These are phyloP conservation scores for Bruguiera hainesii DNA, from an alignment of 441 rosid species.

Conservation along the genomic window DNA sequence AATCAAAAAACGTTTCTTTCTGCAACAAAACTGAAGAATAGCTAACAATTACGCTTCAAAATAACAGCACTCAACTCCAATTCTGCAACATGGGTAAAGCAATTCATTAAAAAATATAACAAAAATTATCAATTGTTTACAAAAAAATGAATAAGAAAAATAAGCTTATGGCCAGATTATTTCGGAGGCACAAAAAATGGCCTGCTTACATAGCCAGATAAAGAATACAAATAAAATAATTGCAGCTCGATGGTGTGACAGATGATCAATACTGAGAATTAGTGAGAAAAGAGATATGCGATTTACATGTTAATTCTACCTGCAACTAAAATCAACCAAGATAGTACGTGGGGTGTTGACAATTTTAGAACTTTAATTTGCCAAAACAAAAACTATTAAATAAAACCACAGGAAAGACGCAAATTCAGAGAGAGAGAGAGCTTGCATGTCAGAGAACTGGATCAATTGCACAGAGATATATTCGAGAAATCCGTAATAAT, in stretches of 20 bases:
- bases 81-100: neutral
- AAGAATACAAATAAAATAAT: too few species aligned
- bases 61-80: neutral
- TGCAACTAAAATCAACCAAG: neutral
- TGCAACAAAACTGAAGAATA: constrained; percentile 20
- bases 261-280: neutral
- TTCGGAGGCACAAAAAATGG: too few species aligned
- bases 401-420: neutral
- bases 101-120: too few species aligned
- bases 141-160: too few species aligned
- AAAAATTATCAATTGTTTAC: too few species aligned
- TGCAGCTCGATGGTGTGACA: too few species aligned
- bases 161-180: too few species aligned
- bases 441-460: neutral
- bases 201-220: too few species aligned
- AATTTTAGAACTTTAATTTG: neutral
- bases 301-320: neutral
- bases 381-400: neutral
- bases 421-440: neutral
- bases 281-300: neutral
- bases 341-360: constrained; percentile 1
- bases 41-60: neutral
- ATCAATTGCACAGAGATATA: neutral
- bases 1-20: constrained; percentile 9
- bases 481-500: neutral